Percentiles rank a stretch among this genome's conserved stretches.
These are phyloP conservation scores for Exophiala alcalophila DNA, from an alignment of 2,329 filamentous ascomycete genomes.

Conservation along the genomic window DNA sequence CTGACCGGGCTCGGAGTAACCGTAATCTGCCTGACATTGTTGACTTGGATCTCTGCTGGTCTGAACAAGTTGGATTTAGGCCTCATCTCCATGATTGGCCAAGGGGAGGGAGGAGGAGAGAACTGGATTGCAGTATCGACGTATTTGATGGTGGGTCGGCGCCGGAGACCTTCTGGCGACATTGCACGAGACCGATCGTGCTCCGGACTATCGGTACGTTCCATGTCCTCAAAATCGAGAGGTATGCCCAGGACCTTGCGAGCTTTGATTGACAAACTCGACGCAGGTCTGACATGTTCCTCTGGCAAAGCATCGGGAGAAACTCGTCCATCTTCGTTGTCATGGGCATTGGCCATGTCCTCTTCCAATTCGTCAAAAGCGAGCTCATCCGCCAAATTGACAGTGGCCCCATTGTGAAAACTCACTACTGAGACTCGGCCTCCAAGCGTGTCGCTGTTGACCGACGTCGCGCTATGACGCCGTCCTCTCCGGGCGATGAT, in stretches of 20 bases:
- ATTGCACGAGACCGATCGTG: slow-evolving; percentile 13
- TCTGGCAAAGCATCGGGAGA: slow-evolving; percentile 45
- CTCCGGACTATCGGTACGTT: slow-evolving; percentile 32
- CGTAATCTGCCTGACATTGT: slow-evolving; percentile 14
- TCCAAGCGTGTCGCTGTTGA: slow-evolving; percentile 51
- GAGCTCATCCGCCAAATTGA: slow-evolving; percentile 87
- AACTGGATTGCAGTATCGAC: slow-evolving; percentile 76
- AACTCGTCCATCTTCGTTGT: slow-evolving; percentile 66
- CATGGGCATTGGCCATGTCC: slow-evolving; percentile 56
- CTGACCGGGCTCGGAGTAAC: slow-evolving; percentile 19
- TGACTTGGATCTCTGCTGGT: slow-evolving; percentile 21
- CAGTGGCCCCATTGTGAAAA: slow-evolving; percentile 51
- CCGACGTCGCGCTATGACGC: slow-evolving; percentile 56
- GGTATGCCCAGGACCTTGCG: slow-evolving; percentile 47
- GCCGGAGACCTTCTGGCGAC: slow-evolving; percentile 5
- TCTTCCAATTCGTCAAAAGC: slow-evolving; percentile 77
- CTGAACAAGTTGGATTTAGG: slow-evolving; percentile 54
- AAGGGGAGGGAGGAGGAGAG: slow-evolving; percentile 76
- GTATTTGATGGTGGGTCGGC: slow-evolving; percentile 50
- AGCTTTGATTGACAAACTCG: slow-evolving; percentile 44
- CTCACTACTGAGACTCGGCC: slow-evolving; percentile 71
- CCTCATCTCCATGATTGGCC: slow-evolving; percentile 34
- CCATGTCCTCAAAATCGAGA: slow-evolving; percentile 34
- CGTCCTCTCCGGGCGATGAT: slow-evolving; percentile 44
- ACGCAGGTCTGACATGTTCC: slow-evolving; percentile 39